Evolutionary conservation across 495 filamentous ascomycete species (phyloP).

Genomic region (Penicillium crystallinum): DNA sequence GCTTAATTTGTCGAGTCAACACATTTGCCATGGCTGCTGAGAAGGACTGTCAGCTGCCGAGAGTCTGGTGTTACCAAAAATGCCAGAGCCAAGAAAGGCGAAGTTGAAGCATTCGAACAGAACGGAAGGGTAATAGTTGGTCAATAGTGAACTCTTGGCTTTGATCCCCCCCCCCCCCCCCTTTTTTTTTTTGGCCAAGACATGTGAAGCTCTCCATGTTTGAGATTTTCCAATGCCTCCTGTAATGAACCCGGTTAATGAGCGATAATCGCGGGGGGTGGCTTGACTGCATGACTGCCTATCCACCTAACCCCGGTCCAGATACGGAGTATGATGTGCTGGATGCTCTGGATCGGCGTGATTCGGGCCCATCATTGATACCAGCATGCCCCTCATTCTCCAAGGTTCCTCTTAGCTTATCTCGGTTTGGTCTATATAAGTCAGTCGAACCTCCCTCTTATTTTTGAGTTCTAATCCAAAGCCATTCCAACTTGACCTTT

Average conservation of each 20-base stretch:
- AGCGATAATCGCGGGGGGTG: slow-evolving; percentile 21
- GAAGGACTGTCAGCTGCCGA: slow-evolving; percentile 11
- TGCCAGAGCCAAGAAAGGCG: slow-evolving; percentile 24
- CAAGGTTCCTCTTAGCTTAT: slow-evolving; percentile 19
- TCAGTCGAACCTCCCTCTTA: slow-evolving; percentile 19
- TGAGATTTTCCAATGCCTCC: slow-evolving; percentile 6
- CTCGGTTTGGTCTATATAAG: slow-evolving; percentile 29
- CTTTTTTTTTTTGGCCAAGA: slow-evolving; percentile 23
- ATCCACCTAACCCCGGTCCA: slow-evolving; percentile 20
- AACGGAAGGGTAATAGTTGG: slow-evolving; percentile 9
- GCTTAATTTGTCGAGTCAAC: slow-evolving; percentile 13
- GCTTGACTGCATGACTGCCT: slow-evolving; percentile 21
- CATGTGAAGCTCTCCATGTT: slow-evolving; percentile 20
- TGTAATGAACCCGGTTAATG: slow-evolving; percentile 9
- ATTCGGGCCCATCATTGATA: slow-evolving; percentile 21
- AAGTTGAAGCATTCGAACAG: slow-evolving; percentile 19
- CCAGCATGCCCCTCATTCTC: slow-evolving; percentile 24
- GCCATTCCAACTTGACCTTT: background rate
- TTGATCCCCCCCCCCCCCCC: slow-evolving; percentile 4
- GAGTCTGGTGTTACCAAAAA: slow-evolving; percentile 12
- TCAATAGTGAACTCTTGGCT: slow-evolving; percentile 29
- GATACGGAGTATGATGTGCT: slow-evolving; percentile 23
- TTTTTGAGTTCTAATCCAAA: background rate
- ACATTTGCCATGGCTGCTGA: slow-evolving; percentile 16
- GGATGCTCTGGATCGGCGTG: slow-evolving; percentile 27